These are phyloP conservation scores for Rhizopogon roseolus DNA, from an alignment of 768 basidiomycete species.

Conservation along the genomic window DNA sequence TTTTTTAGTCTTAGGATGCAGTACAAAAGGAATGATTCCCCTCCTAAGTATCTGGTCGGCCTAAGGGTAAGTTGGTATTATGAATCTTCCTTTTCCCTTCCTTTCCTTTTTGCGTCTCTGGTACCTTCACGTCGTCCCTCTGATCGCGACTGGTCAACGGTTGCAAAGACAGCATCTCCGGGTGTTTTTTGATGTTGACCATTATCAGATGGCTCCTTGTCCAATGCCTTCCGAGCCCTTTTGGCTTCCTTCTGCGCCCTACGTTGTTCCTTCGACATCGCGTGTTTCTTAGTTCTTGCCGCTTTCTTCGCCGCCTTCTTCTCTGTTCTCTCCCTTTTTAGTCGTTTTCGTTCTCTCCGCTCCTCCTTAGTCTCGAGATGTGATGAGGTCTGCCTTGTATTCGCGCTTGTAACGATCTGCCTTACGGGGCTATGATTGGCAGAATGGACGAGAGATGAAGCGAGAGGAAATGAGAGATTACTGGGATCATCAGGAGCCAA, in stretches of 20 bases:
- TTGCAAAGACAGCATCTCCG: neutral
- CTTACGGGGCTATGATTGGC: neutral
- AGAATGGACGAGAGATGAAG: neutral
- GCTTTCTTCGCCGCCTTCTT: constrained; percentile 12
- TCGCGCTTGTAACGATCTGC: neutral
- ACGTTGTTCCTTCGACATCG: neutral
- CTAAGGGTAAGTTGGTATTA: neutral
- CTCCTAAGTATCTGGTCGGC: no score
- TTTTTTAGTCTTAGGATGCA: neutral
- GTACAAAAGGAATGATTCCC: no score
- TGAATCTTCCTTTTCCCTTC: neutral
- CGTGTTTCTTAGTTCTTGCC: constrained; percentile 1
- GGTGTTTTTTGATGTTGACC: neutral
- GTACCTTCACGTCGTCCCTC: constrained; percentile 8
- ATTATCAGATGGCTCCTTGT: neutral
- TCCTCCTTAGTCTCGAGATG: constrained; percentile 12
- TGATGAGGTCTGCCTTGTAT: constrained; percentile 9
- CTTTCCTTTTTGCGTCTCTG: neutral
- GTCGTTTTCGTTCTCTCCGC: constrained; percentile 17
- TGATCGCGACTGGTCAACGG: neutral
- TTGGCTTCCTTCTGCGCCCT: constrained; percentile 5
- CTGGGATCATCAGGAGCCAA: constrained; percentile 41
- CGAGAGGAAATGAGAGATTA: neutral
- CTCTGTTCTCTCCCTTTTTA: constrained; percentile 18
- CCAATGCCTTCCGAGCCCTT: constrained; percentile 1